Conservation (phyloP, 306 rosid species). For the Crotalaria pallida region DNA sequence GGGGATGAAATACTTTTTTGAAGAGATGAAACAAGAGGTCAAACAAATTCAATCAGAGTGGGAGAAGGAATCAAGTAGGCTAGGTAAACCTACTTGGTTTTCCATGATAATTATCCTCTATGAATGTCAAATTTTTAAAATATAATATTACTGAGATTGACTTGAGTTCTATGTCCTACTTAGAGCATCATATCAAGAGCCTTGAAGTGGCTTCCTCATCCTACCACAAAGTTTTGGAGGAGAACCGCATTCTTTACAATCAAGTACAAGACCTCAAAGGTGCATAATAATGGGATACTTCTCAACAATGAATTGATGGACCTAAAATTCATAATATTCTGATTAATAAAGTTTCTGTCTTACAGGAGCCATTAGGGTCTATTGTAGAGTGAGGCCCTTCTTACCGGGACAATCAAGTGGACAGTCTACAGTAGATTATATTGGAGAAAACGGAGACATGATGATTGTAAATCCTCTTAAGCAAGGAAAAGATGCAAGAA, state of each 20-base stretch:
- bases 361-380: conserved; percentile 85
- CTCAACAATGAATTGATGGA: not conserved
- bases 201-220: conserved; percentile 84
- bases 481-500: conserved; percentile 85
- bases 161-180: conserved; percentile 24
- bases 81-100: conserved; percentile 46
- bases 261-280: conserved; percentile 99
- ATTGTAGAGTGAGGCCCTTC: conserved; percentile 96
- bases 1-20: conserved; percentile 68
- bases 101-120: not conserved
- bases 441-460: conserved; percentile 94
- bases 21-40: conserved; percentile 64
- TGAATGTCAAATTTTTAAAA: not conserved
- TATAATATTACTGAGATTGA: not conserved
- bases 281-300: conserved; percentile 21
- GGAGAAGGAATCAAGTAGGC: conserved; percentile 69
- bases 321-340: not conserved
- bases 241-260: conserved; percentile 84
- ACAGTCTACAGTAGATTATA: conserved; percentile 74
- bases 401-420: conserved; percentile 67
- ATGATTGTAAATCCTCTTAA: conserved; percentile 88
- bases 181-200: conserved; percentile 69
- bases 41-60: conserved; percentile 63
- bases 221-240: conserved; percentile 85
- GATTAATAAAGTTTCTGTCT: conserved; percentile 1